Conservation (phyloP, 2,329 filamentous ascomycete genomes). For the Neonectria hederae region DNA sequence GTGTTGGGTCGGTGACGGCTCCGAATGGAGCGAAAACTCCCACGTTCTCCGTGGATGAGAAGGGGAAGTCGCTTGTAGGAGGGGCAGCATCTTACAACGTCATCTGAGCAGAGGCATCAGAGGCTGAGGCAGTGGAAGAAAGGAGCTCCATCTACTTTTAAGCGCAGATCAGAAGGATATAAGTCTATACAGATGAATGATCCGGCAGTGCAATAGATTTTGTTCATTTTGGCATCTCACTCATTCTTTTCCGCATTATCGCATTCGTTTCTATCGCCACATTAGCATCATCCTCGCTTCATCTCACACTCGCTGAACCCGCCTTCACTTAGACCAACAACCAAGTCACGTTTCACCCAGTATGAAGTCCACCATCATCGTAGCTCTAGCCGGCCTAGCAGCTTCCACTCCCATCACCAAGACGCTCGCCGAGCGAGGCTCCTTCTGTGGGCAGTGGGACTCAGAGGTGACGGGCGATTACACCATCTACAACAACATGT, state of each 20-base stretch:
- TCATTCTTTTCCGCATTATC: background rate
- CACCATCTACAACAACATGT: constrained; percentile 54
- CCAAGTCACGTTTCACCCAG: background rate
- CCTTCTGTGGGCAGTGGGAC: constrained; percentile 40
- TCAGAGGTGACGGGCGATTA: constrained; percentile 31
- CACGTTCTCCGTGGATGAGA: background rate
- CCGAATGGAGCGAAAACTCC: constrained; percentile 19
- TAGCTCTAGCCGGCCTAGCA: constrained; percentile 24
- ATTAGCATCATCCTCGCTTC: background rate
- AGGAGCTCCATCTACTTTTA: no score
- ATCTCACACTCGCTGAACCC: background rate
- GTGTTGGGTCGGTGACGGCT: constrained; percentile 13
- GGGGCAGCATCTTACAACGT: constrained; percentile 12
- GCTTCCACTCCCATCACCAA: constrained; percentile 15
- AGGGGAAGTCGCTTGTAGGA: background rate
- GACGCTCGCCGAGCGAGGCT: background rate
- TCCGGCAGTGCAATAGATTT: background rate
- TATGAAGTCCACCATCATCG: constrained; percentile 14
- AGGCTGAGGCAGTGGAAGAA: background rate
- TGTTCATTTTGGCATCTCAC: background rate
- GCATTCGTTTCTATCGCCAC: background rate
- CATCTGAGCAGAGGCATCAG: constrained; percentile 7
- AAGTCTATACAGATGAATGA: background rate
- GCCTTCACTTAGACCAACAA: background rate
- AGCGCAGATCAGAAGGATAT: background rate